Base-by-base conservation (phyloP, 169 alveolate genomes). In the Eimeria praecox region DNA sequence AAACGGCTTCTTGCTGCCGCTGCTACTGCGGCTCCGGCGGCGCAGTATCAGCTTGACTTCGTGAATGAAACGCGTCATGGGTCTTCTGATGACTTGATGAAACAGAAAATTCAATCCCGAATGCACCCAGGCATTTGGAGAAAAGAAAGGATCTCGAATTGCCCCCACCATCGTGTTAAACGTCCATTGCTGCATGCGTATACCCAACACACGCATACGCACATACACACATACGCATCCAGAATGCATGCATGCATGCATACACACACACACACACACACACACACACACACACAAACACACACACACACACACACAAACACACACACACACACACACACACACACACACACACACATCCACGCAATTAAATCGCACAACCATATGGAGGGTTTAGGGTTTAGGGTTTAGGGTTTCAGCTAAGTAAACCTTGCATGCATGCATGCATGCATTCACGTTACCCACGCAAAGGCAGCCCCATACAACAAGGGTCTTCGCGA, bases 21-120 rank as follows among this genome's bases (percentile, higher is more conserved):
- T 44, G 24, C 54, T 83, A 33, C 75, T 73, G 49, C 83, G 33
- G 69, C 59, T n/a, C n/a, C 92, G 54, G 33, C 75, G 44, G 75
- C 64, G 40, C 20, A 83, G 35, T 4, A 83, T 49, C 20, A 54
- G 49, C 71, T 33, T 42, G 8, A 83, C 75, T 44, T 82, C 82
- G 9, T 52, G 44, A 66, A 80, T 46, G n/a, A 92, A 92, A 10
- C 95, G 95, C 59, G 95, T 92, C 83, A 92, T 14, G 20, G 95
- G 92, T 40, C 92, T 78, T 54, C 95, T 78, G 16, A 82, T 42
- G 1, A 24, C 42, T 16, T 92, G 91, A 52, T 92, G 95, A 44
- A 92, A 92, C 5, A 56, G n/a, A 46, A 54, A 77, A 69, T 64
- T 49, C 27, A 80, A 40, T 16, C 95, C 95, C 40, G 88, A 71